Percentiles rank a stretch among this genome's conserved stretches.
Conservation (phyloP, 208 protist genomes). For the Trypanosomatidae sp. region DNA sequence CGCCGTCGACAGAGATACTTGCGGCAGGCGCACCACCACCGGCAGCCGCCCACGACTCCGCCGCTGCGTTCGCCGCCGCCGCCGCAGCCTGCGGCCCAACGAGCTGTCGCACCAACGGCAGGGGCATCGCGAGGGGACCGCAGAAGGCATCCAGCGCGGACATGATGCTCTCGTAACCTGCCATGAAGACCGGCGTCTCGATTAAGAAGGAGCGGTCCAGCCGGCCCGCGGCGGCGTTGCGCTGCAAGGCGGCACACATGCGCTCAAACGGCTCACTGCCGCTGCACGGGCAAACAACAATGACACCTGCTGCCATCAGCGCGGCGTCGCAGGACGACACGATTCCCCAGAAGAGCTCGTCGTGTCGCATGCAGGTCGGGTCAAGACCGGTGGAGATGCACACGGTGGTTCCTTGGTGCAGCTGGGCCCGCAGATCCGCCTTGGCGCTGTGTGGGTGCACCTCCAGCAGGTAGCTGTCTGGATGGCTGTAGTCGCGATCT, state of each 20-base stretch:
- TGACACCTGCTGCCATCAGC: conserved; percentile 52
- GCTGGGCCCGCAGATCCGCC: conserved; percentile 42
- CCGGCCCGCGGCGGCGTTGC: conserved; percentile 59
- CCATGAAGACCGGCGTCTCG: conserved; percentile 81
- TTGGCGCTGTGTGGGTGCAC: conserved; percentile 58
- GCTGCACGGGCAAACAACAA: conserved; percentile 70
- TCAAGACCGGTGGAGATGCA: conserved; percentile 79
- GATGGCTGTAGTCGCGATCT: conserved; percentile 71
- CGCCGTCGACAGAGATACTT: neutral
- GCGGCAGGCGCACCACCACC: too few species aligned
- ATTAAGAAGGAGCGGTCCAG: conserved; percentile 64
- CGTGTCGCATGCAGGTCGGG: conserved; percentile 33
- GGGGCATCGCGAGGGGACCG: conserved; percentile 83
- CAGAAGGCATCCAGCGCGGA: conserved; percentile 71
- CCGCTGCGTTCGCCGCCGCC: conserved; percentile 9
- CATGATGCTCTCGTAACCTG: conserved; percentile 83
- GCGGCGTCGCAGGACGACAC: conserved; percentile 64
- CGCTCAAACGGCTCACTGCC: conserved; percentile 49
- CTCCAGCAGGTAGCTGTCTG: conserved; percentile 75
- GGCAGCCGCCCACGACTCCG: too few species aligned
- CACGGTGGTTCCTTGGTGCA: conserved; percentile 75
- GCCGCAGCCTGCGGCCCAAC: conserved; percentile 28
- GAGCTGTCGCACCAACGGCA: conserved; percentile 61
- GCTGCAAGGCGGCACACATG: conserved; percentile 60
- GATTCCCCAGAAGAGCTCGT: conserved; percentile 87